Evolutionary conservation across 202 grass and related monocot species (phyloP), one percentile per base, ranked within the genome.

Genomic region (Schoenoplectus triqueter): DNA sequence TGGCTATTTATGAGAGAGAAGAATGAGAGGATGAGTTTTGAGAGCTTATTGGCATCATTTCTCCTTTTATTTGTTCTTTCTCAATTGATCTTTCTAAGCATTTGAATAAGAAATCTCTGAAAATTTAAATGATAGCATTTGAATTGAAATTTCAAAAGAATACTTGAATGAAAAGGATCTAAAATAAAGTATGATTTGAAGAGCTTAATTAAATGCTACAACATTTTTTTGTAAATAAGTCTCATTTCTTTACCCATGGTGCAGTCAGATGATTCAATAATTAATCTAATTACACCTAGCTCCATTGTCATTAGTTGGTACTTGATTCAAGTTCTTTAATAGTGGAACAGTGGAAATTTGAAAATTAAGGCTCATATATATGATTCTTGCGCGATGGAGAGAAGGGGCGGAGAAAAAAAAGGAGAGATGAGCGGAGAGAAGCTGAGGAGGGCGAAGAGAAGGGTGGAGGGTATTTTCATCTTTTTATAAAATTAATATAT

Each of bases 31-130:
- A 90, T 48, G 86, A 86, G 50, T 81, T 81, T 31, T 31, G 39
- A 61, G 50, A 80, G 31, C 46, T 86, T 68, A 64, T 5, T 5
- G 85, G 10, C 76, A 86, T 73, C 49, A 80, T 81, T 74, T 87
- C 91, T 54, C 67, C 86, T 89, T 89, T 94, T 63, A 81, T 84
- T 88, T 83, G 85, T 51, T 66, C 82, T 84, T 81, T 77, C 65
- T 66, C 80, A 10, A 71, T 78, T 51, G 59, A 79, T 82, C 75
- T 87, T 86, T 77, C 59, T 46, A 44, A 79, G 68, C 73, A 84
- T 73, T 80, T 68, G 75, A 69, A 52, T 2, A 61, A 42, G 49
- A 60, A 44, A 57, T 78, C 22, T 69, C 85, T 85, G 84, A 74
- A 69, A 89, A 50, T 62, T 83, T 39, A 45, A 83, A 60, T 60